Base-by-base conservation (phyloP, 2,329 filamentous ascomycete species). In the Talaromyces sp. region DNA sequence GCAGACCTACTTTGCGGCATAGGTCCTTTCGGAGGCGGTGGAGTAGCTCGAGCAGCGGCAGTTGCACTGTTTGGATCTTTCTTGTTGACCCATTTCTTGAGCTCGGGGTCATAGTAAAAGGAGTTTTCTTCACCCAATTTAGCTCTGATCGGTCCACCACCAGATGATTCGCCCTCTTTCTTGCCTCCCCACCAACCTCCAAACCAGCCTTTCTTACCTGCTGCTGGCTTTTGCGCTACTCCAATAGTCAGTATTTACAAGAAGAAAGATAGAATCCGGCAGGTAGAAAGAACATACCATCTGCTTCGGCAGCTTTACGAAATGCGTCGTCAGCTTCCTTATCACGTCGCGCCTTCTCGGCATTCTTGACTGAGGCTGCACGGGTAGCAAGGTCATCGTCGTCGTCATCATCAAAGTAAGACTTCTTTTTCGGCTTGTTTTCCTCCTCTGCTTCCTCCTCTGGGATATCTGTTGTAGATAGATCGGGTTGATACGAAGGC, bases 51-150 rank as follows among this genome's bases (percentile, higher is more conserved):
- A 27, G 79, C 71, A n/a, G 78, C 75, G 26, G 81, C 72, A 31
- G 83, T 84, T 58, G 89, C 87, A 8, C 85, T 83, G 14, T 79
- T 79, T 12, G 88, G 88, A 11, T 86, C 85, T 72, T 96, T 97
- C 80, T 97, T 97, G 80, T 99, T 97, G 72, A 99, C 83, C 95
- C 95, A 99, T 72, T 94, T 92, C 80, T 96, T 95, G 57, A 96
- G 83, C n/a, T 97, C 90, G 2, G 92, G 89, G 70, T 99, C 94
- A 69, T 94, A 99, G 66, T 93, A 88, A 75, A 99, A 97, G 52
- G 87, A 91, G 74, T 86, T 96, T 70, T 94, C 86, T 74, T 99
- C 95, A 63, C 93, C 95, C 9, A 99, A 84, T 70, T 99, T 99
- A 63, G 95, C 94, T 67, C 85, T 87, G 73, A 97, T 90, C n/a